These are phyloP conservation scores for Trifolium pratense DNA, from an alignment of 306 rosid genomes.

Conservation along the genomic window DNA sequence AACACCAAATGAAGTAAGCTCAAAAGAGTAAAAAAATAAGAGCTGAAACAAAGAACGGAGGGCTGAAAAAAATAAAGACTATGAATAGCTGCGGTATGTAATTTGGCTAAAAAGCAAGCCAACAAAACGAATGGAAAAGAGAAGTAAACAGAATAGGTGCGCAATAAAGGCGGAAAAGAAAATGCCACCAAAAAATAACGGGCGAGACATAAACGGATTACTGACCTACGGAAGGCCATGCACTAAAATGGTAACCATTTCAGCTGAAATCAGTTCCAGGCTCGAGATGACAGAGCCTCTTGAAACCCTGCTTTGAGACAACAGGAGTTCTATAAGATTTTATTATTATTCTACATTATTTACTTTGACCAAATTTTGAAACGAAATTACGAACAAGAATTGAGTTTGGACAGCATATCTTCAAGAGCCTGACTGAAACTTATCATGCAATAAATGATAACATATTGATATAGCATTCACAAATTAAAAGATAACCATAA, in stretches of 20 bases:
- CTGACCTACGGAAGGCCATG: conserved; percentile 96
- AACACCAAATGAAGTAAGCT: conserved; percentile 14
- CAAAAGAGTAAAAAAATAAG: conserved; percentile 36
- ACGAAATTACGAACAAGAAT: conserved; percentile 67
- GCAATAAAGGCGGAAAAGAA: conserved; percentile 46
- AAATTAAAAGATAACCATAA: conserved; percentile 12
- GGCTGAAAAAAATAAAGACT: conserved; percentile 39
- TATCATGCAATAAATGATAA: conserved; percentile 34
- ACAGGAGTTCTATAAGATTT: conserved; percentile 78
- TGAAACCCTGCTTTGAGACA: conserved; percentile 97
- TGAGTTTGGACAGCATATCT: conserved; percentile 62
- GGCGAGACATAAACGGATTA: conserved; percentile 71
- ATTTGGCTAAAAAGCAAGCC: conserved; percentile 56
- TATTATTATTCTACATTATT: conserved; percentile 54
- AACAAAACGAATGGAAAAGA: conserved; percentile 51
- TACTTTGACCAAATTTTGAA: conserved; percentile 63
- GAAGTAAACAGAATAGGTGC: conserved; percentile 32
- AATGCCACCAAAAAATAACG: conserved; percentile 70
- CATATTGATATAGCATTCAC: conserved; percentile 28
- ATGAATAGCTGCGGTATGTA: conserved; percentile 41
- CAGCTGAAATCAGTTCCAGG: conserved; percentile 94
- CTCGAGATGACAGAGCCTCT: conserved; percentile 94
- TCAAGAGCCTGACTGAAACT: conserved; percentile 55
- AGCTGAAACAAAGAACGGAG: conserved; percentile 39
- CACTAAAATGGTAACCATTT: conserved; percentile 88